Evolutionary conservation across 2,329 filamentous ascomycete genomes (phyloP).

Genomic region (Decorospora gaudefroyi): DNA sequence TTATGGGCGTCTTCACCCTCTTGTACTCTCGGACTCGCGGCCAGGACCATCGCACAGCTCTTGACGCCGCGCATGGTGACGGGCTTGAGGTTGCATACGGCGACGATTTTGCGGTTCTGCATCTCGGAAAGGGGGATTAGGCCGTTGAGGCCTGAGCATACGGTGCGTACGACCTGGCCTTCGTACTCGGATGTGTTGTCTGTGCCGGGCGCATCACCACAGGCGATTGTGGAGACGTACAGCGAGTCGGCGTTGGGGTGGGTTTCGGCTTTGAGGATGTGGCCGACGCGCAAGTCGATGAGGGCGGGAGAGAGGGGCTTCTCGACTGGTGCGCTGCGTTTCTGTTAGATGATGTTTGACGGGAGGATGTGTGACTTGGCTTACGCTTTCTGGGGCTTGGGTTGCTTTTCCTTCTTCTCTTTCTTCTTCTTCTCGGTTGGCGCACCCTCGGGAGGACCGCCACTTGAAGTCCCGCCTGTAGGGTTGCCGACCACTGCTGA

Average conservation of each 20-base stretch:
- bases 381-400: constrained; percentile 66
- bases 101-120: constrained; percentile 93
- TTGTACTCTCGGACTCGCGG: constrained; percentile 80
- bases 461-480: constrained; percentile 18
- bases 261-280: constrained; percentile 93
- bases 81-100: constrained; percentile 97
- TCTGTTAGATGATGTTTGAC: constrained; percentile 30
- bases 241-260: constrained; percentile 97
- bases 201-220: constrained; percentile 81
- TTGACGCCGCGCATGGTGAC: constrained; percentile 97
- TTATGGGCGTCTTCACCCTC: constrained; percentile 85
- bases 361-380: constrained; percentile 4
- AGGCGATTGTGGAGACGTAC: constrained; percentile 92
- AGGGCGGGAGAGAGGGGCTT: constrained; percentile 80
- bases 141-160: constrained; percentile 95
- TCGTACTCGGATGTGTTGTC: constrained; percentile 92
- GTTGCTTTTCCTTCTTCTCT: constrained; percentile 88
- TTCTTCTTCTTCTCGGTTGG: constrained; percentile 65
- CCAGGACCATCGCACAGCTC: constrained; percentile 86
- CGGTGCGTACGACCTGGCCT: constrained; percentile 87
- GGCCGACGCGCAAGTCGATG: constrained; percentile 94
- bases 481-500: constrained; percentile 53
- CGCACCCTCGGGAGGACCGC: constrained; percentile 49
- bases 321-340: constrained; percentile 59
- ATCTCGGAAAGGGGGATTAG: constrained; percentile 91